Evolutionary conservation across 352 stramenopile genomes (phyloP).

Genomic region (Blastocystis sp.): DNA sequence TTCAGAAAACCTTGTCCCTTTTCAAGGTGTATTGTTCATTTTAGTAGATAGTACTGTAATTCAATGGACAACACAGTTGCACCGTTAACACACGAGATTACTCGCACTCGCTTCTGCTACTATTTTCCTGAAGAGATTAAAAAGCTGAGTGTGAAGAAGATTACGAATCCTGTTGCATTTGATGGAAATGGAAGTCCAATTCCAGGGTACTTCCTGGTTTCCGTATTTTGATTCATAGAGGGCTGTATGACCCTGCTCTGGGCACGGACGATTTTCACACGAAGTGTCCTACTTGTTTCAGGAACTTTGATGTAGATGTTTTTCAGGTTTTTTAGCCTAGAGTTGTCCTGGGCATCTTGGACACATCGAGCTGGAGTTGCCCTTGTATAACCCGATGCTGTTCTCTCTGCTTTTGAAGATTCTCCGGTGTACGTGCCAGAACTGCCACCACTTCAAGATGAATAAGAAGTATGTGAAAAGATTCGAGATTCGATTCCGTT

Average conservation of each 20-base stretch:
- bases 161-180: conserved; percentile 87
- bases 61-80: not conserved
- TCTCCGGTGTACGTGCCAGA: conserved; percentile 94
- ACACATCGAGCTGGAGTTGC: conserved; percentile 95
- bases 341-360: conserved; percentile 94
- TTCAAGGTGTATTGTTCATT: not conserved
- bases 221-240: conserved; percentile 63
- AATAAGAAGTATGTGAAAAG: conserved; percentile 14
- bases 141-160: conserved; percentile 87
- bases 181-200: conserved; percentile 87
- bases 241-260: conserved; percentile 80
- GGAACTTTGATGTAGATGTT: conserved; percentile 22
- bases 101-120: conserved; percentile 78
- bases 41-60: not conserved
- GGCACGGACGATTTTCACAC: conserved; percentile 81
- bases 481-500: conserved; percentile 37
- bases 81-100: conserved; percentile 57
- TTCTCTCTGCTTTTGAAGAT: conserved; percentile 88
- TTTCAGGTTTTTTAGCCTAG: conserved; percentile 64
- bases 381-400: conserved; percentile 94
- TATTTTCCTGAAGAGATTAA: conserved; percentile 94
- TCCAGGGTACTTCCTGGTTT: conserved; percentile 67
- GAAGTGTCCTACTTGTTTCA: conserved; percentile 81
- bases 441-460: conserved; percentile 91
- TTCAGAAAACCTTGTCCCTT: not conserved